Evolutionary conservation across 139 green algal genomes (phyloP), one percentile per base, ranked within the genome.

Genomic region (Volvox africanus): DNA sequence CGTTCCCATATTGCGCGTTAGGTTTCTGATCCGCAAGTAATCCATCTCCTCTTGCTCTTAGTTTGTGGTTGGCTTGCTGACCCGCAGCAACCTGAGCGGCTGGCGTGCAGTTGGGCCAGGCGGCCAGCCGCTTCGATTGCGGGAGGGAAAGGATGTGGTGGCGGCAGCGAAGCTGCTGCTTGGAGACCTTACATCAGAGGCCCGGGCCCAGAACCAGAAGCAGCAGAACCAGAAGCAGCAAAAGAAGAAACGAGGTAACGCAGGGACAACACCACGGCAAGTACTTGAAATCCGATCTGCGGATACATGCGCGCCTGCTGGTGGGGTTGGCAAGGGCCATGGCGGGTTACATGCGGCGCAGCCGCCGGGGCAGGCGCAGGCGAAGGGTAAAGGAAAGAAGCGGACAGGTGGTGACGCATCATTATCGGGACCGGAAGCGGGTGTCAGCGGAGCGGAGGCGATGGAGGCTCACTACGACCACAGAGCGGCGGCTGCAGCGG

Each of bases 71-170:
- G 44, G 44, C 9, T 55, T 55, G 44, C 44, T 55, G 9, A 55
- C 44, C 44, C 24, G 62, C 86, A 90, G 86, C 73, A 90, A 90
- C 86, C 73, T 90, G 28, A 61, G 73, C 50, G 86, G 86, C 30
- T 90, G 86, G 86, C n/a, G 20, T 16, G 30, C n/a, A 1, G 86
- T 90, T 22, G 86, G 86, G 3, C 73, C 86, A 0, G 73, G 73
- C 71, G 73, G 73, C 11, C 30, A 75, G 71, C 20, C 86, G 19
- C 71, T 90, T 26, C 32, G 30, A 21, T 71, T 90, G 71, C 0
- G 36, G 0, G 30, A 55, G 11, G 71, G 71, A 22, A 69, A 55
- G 69, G 86, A 83, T 32, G 73, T 90, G 30, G 71, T 90, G 20
- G 71, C 86, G 11, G 86, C 86, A 0, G 86, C 73, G 1, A 62